These are phyloP conservation scores for Grigorovia transvaalensis DNA, from an alignment of 805 yeast genomes.

Conservation along the genomic window DNA sequence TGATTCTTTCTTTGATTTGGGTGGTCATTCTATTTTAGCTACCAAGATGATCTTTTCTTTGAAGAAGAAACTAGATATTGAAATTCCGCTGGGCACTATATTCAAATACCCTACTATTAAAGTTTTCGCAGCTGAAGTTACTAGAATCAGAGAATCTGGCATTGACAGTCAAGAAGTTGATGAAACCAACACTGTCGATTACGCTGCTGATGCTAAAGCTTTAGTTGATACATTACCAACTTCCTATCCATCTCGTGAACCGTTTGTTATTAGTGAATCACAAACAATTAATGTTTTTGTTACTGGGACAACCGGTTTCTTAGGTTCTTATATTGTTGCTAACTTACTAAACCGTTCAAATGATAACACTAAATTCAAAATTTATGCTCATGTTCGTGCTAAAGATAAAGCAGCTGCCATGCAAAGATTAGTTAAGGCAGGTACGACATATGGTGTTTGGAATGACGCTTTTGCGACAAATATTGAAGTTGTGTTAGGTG, in stretches of 20 bases:
- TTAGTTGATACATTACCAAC: slow-evolving; percentile 34
- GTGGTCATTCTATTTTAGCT: slow-evolving; percentile 96
- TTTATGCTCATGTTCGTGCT: slow-evolving; percentile 90
- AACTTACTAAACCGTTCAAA: slow-evolving; percentile 56
- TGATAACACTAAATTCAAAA: slow-evolving; percentile 36
- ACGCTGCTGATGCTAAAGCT: slow-evolving; percentile 65
- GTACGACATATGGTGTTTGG: slow-evolving; percentile 64
- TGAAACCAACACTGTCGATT: slow-evolving; percentile 30
- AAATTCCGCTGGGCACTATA: slow-evolving; percentile 80
- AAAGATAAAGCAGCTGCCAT: slow-evolving; percentile 54
- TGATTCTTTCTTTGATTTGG: slow-evolving; percentile 92
- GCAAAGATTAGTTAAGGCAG: slow-evolving; percentile 64
- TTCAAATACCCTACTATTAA: slow-evolving; percentile 83
- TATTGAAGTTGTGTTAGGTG: slow-evolving; percentile 73
- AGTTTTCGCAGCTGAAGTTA: slow-evolving; percentile 66
- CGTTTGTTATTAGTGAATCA: slow-evolving; percentile 20
- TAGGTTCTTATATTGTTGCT: slow-evolving; percentile 79
- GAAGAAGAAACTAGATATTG: slow-evolving; percentile 65
- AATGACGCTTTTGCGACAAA: slow-evolving; percentile 44
- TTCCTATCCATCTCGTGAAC: slow-evolving; percentile 36
- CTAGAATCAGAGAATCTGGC: slow-evolving; percentile 39
- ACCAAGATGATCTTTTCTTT: slow-evolving; percentile 93
- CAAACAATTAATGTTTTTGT: slow-evolving; percentile 53
- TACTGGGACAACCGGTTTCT: slow-evolving; percentile 94
- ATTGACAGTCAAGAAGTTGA: slow-evolving; percentile 17